Base-by-base conservation (phyloP, 164 flowering plant genomes). In the Liquidambar formosana region DNA sequence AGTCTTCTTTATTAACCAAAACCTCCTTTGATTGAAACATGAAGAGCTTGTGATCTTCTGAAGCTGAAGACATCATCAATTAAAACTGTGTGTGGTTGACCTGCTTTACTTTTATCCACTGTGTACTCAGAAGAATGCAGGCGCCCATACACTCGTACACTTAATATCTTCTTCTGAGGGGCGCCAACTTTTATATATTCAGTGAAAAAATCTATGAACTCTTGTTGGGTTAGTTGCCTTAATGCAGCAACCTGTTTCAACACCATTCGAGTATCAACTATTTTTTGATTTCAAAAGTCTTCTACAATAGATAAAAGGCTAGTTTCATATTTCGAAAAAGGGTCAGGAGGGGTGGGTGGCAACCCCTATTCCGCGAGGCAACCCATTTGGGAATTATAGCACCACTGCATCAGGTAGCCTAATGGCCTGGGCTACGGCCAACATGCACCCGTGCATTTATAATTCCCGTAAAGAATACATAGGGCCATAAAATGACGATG, bases 21-120 rank as follows among this genome's bases (percentile, higher is more conserved):
- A 10, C 84, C 88, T 71, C 98, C 95, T 79, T 72, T 96, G 51
- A 93, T 85, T 44, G 98, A 96, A 52, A 89, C 90, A 75, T 89
- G 91, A 16, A 96, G 91, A 57, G 98, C 87, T 13, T 73, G 90
- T 26, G 98, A 93, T 78, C 86, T 85, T 78, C 86, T 86, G 81
- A 96, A 96, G 67, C 79, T 73, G 82, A 86, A 86, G 26, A 96
- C 80, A 66, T 96, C 92, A 8, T 89, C 90, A 27, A 96, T 88
- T 61, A 61, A 73, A 19, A 80, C 66, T 0, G 63, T 33, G 45
- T 73, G 56, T 1, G 86, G 72, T 51, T 69, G 67, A 57, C 38
- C 27, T 1, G 71, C 23, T 58, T 84, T 79, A 22, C n/a, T n/a
- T 64, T 71, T 82, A n/a, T 89, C 92, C n/a, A 64, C 65, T 19